Conservation (phyloP, 2,329 filamentous ascomycete species). For the Rutstroemia sp. region DNA sequence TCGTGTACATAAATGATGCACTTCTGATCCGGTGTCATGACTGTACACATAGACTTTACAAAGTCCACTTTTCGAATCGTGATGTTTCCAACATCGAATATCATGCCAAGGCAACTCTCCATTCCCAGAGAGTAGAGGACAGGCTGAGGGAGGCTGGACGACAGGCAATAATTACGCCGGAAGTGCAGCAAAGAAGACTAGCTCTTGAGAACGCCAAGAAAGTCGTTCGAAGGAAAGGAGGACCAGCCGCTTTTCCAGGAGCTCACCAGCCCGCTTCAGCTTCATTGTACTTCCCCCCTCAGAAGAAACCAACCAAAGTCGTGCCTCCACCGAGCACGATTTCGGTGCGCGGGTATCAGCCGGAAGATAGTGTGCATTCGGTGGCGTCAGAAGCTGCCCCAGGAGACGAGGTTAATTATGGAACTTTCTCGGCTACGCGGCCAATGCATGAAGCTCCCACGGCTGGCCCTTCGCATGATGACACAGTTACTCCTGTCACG, state of each 20-base stretch:
- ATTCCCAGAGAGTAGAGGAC: background rate
- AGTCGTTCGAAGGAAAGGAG: background rate
- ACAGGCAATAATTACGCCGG: background rate
- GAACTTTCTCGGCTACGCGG: too few relatives aligned
- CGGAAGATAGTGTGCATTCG: too few relatives aligned
- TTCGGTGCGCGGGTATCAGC: too few relatives aligned
- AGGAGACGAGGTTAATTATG: too few relatives aligned
- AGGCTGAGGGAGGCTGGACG: background rate
- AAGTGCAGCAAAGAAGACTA: background rate
- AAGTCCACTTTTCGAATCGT: constrained; percentile 6
- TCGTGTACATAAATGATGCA: background rate
- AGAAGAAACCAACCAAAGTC: too few relatives aligned
- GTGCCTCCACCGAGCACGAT: too few relatives aligned
- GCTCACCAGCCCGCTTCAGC: too few relatives aligned
- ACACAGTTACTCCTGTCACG: background rate
- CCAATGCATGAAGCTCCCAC: too few relatives aligned
- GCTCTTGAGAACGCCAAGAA: background rate
- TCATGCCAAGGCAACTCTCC: constrained; percentile 3
- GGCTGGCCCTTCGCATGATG: background rate
- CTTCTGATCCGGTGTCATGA: constrained; percentile 4
- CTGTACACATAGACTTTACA: constrained; percentile 2
- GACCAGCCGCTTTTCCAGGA: too few relatives aligned
- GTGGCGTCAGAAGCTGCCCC: too few relatives aligned
- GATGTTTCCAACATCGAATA: constrained; percentile 8
- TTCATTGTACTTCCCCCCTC: too few relatives aligned